Evolutionary conservation across 2,329 filamentous ascomycete species (phyloP), one percentile per base, ranked within the genome.

Genomic region (Leptographium procerum): DNA sequence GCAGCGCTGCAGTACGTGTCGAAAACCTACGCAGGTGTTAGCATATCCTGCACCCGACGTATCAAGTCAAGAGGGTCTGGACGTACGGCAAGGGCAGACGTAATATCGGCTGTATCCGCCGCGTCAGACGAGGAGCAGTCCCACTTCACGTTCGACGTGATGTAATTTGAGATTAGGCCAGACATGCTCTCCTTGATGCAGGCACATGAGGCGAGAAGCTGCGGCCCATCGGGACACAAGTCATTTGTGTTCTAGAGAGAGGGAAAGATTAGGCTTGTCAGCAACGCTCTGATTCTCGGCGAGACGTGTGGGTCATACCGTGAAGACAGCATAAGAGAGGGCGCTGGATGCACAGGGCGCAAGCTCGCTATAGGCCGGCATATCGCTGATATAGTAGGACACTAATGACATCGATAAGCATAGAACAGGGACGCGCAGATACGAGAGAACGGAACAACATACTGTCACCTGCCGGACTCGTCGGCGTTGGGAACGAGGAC

Each of bases 401-500:
- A 83, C 75, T 77, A 33, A 22, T 19, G 4, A 16, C 1, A 31
- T 16, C 33, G 24, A 16, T 43, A 7, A 52, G 28, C 14, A 36
- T 19, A 2, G 26, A 9, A 28, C 1, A 28, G 8, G 5, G 3
- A 16, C 22, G 6, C 4, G 31, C 33, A 3, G 4, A 10, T 3
- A 29, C 47, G 29, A 13, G 9, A 13, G n/a, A 5, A 36, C 34
- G 10, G 5, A n/a, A 13, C 34, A 40, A 72, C 76, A 61, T 63
- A 80, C 76, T 79, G 60, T 80, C 73, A 50, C 80, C 79, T 0
- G 78, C 77, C 8, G 79, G 78, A n/a, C n/a, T n/a, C n/a, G 31
- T 70, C 65, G 0, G 73, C 4, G 66, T 62, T 1, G 77, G 76
- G 61, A 83, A 81, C 0, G 69, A 71, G 0, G 76, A 76, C 0